phyloP scores from a whole-genome alignment of 768 basidiomycete genomes.

The Boletus vinaceobasis region DNA sequence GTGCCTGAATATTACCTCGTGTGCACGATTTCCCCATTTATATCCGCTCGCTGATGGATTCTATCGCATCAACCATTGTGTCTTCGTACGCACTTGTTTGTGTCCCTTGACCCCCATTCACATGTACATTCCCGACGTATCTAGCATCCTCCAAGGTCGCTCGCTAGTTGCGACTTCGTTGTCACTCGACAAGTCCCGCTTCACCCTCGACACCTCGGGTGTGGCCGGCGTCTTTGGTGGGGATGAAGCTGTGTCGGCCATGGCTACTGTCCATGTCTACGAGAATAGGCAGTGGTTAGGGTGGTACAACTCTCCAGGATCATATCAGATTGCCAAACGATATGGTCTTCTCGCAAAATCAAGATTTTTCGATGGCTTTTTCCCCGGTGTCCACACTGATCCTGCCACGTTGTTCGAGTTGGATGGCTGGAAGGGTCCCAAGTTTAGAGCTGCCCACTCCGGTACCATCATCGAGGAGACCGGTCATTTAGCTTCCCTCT shows the following conservation, averaged over 20 bases:
- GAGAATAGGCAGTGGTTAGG: constrained; percentile 33
- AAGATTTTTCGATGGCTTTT: constrained; percentile 34
- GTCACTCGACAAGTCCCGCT: constrained; percentile 18
- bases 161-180: constrained; percentile 12
- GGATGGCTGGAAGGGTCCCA: constrained; percentile 31
- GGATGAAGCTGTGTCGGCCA: constrained; percentile 37
- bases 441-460: constrained; percentile 32
- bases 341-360: constrained; percentile 33
- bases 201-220: constrained; percentile 31
- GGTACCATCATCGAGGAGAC: constrained; percentile 31
- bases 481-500: constrained; percentile 30
- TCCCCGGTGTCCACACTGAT: constrained; percentile 32
- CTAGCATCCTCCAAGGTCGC: constrained; percentile 13
- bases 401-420: constrained; percentile 32
- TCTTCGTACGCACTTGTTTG: constrained; percentile 7
- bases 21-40: background rate
- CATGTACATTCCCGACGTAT: constrained; percentile 22
- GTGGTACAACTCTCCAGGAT: constrained; percentile 39
- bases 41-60: background rate
- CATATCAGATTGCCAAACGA: constrained; percentile 33
- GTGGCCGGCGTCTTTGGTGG: constrained; percentile 38
- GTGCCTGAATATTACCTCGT: background rate
- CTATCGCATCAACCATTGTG: background rate
- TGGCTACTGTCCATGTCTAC: constrained; percentile 36
- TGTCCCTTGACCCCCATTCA: constrained; percentile 1